Evolutionary conservation across 2,329 filamentous ascomycete species (phyloP).

Genomic region (Dissoconium aciculare): DNA sequence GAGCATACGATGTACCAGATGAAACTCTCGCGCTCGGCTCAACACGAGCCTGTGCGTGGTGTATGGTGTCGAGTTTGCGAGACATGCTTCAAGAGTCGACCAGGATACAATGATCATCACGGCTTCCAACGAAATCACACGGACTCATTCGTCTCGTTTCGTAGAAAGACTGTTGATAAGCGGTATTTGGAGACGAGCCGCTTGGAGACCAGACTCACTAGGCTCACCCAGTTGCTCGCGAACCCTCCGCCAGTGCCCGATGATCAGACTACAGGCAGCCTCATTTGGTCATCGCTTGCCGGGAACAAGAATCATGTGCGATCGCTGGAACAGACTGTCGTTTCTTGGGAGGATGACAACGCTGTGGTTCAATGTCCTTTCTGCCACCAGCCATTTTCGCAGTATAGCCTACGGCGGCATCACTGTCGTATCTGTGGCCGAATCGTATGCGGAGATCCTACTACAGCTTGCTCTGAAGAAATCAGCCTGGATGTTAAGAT

Average conservation of each 20-base stretch:
- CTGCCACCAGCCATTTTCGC: conserved; percentile 88
- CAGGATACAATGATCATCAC: conserved; percentile 69
- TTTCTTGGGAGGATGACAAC: conserved; percentile 88
- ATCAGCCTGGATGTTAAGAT: conserved; percentile 63
- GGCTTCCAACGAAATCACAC: conserved; percentile 58
- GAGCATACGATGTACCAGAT: conserved; percentile 99
- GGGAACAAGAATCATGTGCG: conserved; percentile 56
- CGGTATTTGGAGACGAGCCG: conserved; percentile 76
- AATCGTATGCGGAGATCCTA: conserved; percentile 78
- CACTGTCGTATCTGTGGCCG: conserved; percentile 89
- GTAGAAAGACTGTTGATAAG: conserved; percentile 67
- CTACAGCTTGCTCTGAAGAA: conserved; percentile 72
- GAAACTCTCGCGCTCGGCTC: conserved; percentile 79
- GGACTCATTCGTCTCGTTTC: conserved; percentile 51
- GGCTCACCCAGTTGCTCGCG: conserved; percentile 70
- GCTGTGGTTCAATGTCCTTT: conserved; percentile 72
- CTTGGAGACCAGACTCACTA: conserved; percentile 80
- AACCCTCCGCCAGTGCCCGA: conserved; percentile 53
- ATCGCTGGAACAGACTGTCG: conserved; percentile 73
- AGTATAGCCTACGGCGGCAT: conserved; percentile 82
- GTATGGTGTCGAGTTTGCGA: conserved; percentile 93
- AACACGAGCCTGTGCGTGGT: conserved; percentile 77
- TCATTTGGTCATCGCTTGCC: conserved; percentile 45
- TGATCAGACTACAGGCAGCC: conserved; percentile 31
- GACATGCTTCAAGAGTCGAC: conserved; percentile 95